phyloP scores from a whole-genome alignment of 345 rosid genomes.

The Brassica carinata region DNA sequence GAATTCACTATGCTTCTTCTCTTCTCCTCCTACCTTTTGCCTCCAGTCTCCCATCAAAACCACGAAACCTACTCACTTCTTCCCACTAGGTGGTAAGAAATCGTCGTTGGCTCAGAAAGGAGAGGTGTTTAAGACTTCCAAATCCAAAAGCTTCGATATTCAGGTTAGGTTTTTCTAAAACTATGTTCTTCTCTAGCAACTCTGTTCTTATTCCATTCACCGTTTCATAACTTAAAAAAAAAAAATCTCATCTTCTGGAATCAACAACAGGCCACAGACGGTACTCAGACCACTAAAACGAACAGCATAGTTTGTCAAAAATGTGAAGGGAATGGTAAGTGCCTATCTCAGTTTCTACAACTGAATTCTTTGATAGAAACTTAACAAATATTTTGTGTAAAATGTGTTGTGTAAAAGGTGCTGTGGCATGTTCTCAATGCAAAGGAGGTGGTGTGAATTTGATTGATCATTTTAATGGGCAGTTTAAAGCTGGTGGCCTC shows the following conservation, averaged over 20 bases:
- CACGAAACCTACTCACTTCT: conserved; percentile 26
- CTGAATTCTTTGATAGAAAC: not conserved
- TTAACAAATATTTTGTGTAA: not conserved
- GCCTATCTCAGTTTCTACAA: not conserved
- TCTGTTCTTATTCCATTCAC: not conserved
- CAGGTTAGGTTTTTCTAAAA: conserved; percentile 42
- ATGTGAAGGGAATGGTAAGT: conserved; percentile 80
- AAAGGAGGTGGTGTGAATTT: conserved; percentile 83
- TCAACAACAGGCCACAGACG: conserved; percentile 54
- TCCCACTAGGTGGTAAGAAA: conserved; percentile 8
- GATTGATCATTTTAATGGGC: conserved; percentile 88
- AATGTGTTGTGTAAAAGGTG: conserved; percentile 46
- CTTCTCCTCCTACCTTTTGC: conserved; percentile 37
- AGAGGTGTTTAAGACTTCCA: conserved; percentile 49
- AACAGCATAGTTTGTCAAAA: conserved; percentile 74
- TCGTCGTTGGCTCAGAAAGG: conserved; percentile 25
- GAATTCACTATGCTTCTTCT: conserved; percentile 35
- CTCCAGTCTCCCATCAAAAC: conserved; percentile 22
- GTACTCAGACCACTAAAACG: conserved; percentile 43
- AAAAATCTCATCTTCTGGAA: conserved; percentile 12
- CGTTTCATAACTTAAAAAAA: not conserved
- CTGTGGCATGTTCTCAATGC: conserved; percentile 65
- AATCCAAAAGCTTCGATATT: conserved; percentile 56
- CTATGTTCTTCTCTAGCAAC: not conserved
- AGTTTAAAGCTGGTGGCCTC: conserved; percentile 83